These are phyloP conservation scores for Trichocladium antarcticum DNA, from an alignment of 495 filamentous ascomycete species.

Conservation along the genomic window DNA sequence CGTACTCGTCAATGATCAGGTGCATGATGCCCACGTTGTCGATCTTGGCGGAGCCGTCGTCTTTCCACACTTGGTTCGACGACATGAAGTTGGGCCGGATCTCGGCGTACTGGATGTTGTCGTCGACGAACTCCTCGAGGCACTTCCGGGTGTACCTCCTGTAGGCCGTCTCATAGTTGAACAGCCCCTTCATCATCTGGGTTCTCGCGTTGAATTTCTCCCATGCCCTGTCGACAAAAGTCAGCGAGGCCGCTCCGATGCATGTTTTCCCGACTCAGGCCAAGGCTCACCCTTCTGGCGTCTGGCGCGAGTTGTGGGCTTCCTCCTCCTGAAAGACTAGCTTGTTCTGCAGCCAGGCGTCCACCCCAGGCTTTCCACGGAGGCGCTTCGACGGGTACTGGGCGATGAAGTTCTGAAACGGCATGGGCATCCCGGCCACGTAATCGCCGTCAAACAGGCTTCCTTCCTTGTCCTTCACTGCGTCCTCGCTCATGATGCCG, in stretches of 20 bases:
- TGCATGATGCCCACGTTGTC: conserved; percentile 40
- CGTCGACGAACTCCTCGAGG: conserved; percentile 40
- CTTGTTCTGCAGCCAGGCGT: conserved; percentile 39
- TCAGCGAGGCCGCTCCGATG: too few relatives aligned
- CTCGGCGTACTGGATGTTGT: conserved; percentile 49
- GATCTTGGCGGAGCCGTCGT: conserved; percentile 33
- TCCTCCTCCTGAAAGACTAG: conserved; percentile 41
- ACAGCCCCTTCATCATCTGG: conserved; percentile 51
- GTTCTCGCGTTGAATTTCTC: conserved; percentile 44
- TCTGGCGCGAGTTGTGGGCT: conserved; percentile 31
- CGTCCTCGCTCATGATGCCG: conserved; percentile 29
- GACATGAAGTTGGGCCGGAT: conserved; percentile 48
- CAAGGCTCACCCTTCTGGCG: conserved; percentile 25
- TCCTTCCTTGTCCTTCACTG: conserved; percentile 12
- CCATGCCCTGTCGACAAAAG: conserved; percentile 36
- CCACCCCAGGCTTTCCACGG: conserved; percentile 9
- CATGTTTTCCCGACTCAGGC: too few relatives aligned
- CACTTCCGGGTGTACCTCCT: conserved; percentile 35
- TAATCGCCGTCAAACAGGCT: conserved; percentile 21
- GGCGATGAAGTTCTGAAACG: conserved; percentile 30
- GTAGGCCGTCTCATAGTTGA: conserved; percentile 45
- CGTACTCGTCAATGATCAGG: conserved; percentile 40
- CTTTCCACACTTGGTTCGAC: conserved; percentile 39
- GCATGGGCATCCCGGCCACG: conserved; percentile 25
- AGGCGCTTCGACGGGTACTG: neutral